Evolutionary conservation across 257 asterid genomes (phyloP), one percentile per base, ranked within the genome.

Genomic region (Solanum medicagineum): DNA sequence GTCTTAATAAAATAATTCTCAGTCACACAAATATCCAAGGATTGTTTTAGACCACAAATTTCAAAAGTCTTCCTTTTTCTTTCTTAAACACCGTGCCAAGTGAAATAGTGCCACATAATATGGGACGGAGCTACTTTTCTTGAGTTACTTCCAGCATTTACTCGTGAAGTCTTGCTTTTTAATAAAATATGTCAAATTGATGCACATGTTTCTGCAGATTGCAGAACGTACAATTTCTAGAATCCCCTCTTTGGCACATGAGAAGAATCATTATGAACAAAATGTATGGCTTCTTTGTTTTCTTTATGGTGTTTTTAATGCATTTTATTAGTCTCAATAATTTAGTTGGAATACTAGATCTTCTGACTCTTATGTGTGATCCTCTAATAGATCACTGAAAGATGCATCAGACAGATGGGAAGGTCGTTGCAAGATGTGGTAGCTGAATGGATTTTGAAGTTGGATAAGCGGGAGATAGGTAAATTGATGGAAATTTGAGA

Each of bases 251-350:
- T 82, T 88, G 91, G 97, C 94, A 47, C 98, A 96, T 87, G 99
- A 96, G 89, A 95, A 90, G 89, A 96, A 95, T 81, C 90, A 95
- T 45, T 97, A 93, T 44, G 99, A 96, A 88, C 99, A 95, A 88
- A 96, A 94, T 71, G 99, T 95, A 91, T 83, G 93, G 51, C 32
- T 82, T 85, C 49, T 75, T 80, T 80, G 19, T 56, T 57, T 63
- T 19, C 44, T 83, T 75, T 84, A 24, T 59, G 20, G 81, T 66
- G 84, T 53, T 9, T 83, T 40, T 7, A 47, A 79, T 51, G 42
- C 65, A 17, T 79, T 53, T 79, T 53, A 79, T 53, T 79, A 53
- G 22, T 79, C 83, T 79, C 83, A 4, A 17, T 53, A 32, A 19
- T 79, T 79, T 79, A 26, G 29, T 51, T 29, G 83, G 47, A 77